phyloP scores from a whole-genome alignment of 352 stramenopile species.

The Lagenidium giganteum region DNA sequence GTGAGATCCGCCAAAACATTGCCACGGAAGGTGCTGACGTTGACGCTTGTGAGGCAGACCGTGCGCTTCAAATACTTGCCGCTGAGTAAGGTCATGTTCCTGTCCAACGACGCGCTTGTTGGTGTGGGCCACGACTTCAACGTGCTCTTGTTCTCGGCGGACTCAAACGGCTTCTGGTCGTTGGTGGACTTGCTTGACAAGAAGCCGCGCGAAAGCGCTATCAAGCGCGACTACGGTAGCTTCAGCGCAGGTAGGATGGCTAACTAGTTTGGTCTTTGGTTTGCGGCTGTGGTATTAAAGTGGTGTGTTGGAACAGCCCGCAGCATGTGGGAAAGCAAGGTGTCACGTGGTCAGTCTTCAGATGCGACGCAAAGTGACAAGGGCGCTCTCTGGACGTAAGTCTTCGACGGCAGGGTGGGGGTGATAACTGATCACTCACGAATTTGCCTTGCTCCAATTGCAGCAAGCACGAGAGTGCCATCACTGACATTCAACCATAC shows the following conservation, averaged over 20 bases:
- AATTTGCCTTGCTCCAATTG: neutral
- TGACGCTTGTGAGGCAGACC: constrained; percentile 36
- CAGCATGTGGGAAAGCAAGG: constrained; percentile 84
- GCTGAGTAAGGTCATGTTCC: constrained; percentile 81
- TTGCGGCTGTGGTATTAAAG: too few species aligned
- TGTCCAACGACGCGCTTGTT: constrained; percentile 85
- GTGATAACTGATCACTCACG: neutral
- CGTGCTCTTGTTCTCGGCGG: constrained; percentile 82
- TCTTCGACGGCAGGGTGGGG: neutral
- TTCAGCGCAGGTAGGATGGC: constrained; percentile 53
- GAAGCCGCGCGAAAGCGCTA: constrained; percentile 48
- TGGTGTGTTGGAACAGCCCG: constrained; percentile 30
- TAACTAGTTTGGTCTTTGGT: neutral
- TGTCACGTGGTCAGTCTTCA: constrained; percentile 75
- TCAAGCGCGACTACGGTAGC: constrained; percentile 51
- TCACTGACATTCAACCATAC: constrained; percentile 80
- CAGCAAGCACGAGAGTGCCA: constrained; percentile 83
- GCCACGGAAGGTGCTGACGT: neutral
- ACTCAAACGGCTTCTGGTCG: constrained; percentile 78
- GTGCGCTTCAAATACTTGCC: constrained; percentile 86
- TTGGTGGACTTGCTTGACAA: constrained; percentile 77
- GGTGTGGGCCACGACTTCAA: constrained; percentile 92
- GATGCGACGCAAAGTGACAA: constrained; percentile 80
- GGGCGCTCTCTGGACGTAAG: constrained; percentile 77
- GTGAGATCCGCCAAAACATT: neutral